Base-by-base conservation (phyloP, 176 grass and related monocot genomes). In the Aegilops speltoides region DNA sequence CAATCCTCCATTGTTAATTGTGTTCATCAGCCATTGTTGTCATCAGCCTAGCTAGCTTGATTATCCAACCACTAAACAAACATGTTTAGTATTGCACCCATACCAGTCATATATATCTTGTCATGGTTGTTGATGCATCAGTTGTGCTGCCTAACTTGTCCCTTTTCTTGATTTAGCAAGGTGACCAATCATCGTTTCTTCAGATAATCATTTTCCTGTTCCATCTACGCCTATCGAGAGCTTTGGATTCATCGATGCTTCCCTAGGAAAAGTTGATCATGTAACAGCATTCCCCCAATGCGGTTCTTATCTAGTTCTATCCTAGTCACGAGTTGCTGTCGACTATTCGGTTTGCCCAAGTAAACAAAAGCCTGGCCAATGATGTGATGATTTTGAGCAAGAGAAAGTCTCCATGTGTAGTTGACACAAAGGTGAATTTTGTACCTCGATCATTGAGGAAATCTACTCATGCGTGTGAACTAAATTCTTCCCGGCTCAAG, bases 401-500 rank as follows among this genome's bases (percentile, higher is more conserved):
- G 37, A 80, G 26, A 81, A 80, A 81, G 4, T 20, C 17, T 29
- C 3, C 43, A 31, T 88, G 85, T 70, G 77, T 41, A 76, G 37
- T 76, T 80, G 61, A 91, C 69, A 81, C 77, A 91, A 88, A 91
- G 85, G 38, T 69, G 31, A 63, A 70, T 63, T 48, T 48, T 56
- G 56, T 68, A 29, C 84, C 69, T 77, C 9, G 20, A 69, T 73
- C 62, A 77, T 31, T 25, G 71, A 62, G 69, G 86, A 91, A 81
- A 87, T 91, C 70, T 85, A 80, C 82, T 84, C 81, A 45, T 82
- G 62, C 80, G 60, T 50, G 48, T 64, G 86, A 91, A 91, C 70
- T 80, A 91, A 76, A 91, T 91, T 88, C 82, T 85, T 88, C 77
- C 62, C 82, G 29, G 63, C 78, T 86, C 52, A 85, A 78, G 25